Evolutionary conservation across 345 rosid genomes (phyloP).

Genomic region (Noccaea caerulescens): DNA sequence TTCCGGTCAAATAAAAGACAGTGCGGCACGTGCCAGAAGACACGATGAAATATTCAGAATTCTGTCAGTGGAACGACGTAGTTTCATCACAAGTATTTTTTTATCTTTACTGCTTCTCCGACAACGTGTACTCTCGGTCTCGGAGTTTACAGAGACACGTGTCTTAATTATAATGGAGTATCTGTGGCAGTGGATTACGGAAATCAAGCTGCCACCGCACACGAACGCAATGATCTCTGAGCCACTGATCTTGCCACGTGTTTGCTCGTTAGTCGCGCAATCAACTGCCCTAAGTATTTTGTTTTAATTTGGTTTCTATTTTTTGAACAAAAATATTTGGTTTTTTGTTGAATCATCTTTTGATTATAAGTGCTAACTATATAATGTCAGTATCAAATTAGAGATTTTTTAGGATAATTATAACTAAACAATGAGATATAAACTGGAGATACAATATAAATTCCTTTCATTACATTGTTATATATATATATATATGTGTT

Average conservation of each 20-base stretch:
- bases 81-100: not conserved
- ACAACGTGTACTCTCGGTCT: slow-evolving; percentile 13
- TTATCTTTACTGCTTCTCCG: slow-evolving; percentile 6
- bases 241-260: slow-evolving; percentile 30
- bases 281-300: not conserved
- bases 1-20: slow-evolving; percentile 6
- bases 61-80: slow-evolving; percentile 29
- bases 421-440: too few species aligned
- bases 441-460: too few species aligned
- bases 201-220: slow-evolving; percentile 24
- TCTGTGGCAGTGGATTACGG: not conserved
- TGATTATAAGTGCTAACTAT: too few species aligned
- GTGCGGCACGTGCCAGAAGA: slow-evolving; percentile 26
- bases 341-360: too few species aligned
- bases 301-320: too few species aligned
- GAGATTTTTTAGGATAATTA: too few species aligned
- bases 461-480: too few species aligned
- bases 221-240: slow-evolving; percentile 33
- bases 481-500: too few species aligned
- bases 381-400: too few species aligned
- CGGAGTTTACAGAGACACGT: not conserved
- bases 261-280: not conserved
- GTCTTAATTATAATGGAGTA: not conserved
- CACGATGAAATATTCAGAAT: slow-evolving; percentile 14
- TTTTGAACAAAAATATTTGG: too few species aligned